Base-by-base conservation (phyloP, 306 rosid species). In the Rosa lucieae region DNA sequence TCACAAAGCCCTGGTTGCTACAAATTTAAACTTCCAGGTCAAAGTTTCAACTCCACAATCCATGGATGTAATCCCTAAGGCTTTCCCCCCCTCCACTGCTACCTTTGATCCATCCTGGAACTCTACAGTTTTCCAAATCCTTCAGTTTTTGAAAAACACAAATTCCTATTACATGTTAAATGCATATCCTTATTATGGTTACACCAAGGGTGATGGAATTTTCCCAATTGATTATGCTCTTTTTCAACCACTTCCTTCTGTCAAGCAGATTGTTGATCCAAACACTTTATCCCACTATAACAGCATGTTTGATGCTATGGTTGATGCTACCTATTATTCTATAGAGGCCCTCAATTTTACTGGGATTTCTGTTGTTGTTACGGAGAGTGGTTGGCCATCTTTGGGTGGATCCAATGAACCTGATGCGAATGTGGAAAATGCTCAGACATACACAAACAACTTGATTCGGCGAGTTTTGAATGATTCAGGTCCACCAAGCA, bases 301-400 rank as follows among this genome's bases (percentile, higher is more conserved):
- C 62, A 92, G 97, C 78, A 94, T 94, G 97, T 92, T 92, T 85
- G 98, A 94, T 83, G 94, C 98, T 23, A 90, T 90, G 97, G 97
- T 92, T 72, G 98, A 94, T 74, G 97, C 98, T 56, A 77, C 94
- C 62, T 94, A 92, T 74, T 92, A 89, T 82, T 90, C 97, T 6
- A 91, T 92, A 4, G 89, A 86, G 1, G 97, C 88, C 35, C 81
- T 93, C 75, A 91, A 89, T 70, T 91, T 92, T 82, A 77, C 93
- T 40, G 79, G 87, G 48, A 92, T 92, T 80, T 91, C 97, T 0
- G 46, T 94, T 67, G 85, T 92, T 73, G 94, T 94, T 59, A 90
- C 97, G 0, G 98, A 92, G 89, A 79, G 93, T 29, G 98, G 98
- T 21, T 94, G 97, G 97, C 97, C 98, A 3, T 87, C 79, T 81